Base-by-base conservation (phyloP, 306 rosid genomes). In the Adenanthera pavonina region DNA sequence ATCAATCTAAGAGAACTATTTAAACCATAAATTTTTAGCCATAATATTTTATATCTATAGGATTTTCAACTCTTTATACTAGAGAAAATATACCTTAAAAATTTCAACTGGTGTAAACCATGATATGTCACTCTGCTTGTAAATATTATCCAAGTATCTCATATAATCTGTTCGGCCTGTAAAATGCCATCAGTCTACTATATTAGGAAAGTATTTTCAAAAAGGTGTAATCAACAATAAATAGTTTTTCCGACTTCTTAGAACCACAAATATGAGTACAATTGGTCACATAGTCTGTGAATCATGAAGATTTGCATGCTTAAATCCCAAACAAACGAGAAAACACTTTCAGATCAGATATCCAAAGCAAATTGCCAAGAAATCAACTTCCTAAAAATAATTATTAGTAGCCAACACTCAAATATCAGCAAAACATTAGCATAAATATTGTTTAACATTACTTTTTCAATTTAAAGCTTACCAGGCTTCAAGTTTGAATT, bases 101-200 rank as follows among this genome's bases (percentile, higher is more conserved):
- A 95, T 82, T 86, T 95, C 99, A 74, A 93, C 99, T 5, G 99
- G 99, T 51, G 99, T 95, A 88, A 91, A 93, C 99, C 99, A 95
- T 14, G 97, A 86, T 60, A 92, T 72, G 77, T 84, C 97, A 80
- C 85, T 89, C 86, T 89, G 89, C 88, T 87, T 91, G 91, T 95
- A 95, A 76, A 93, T 81, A 85, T 82, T 87, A 75, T 93, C 95
- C 91, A 95, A 84, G 88, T 88, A 90, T 64, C 75, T 87, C 95
- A 93, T 86, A 84, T 95, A 95, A 80, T 91, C 95, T 83, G 87
- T 91, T 83, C 95, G 89, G 41, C 99, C 99, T 95, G 90, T 79
- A 89, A 85, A 78, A 54, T 70, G 51, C 54, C 82, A 84, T 74
- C 77, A 75, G 1, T 46, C 61, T 53, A 80, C 38, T 52, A 30